Base-by-base conservation (phyloP, 768 basidiomycete species). In the Tylopilus intermedius region DNA sequence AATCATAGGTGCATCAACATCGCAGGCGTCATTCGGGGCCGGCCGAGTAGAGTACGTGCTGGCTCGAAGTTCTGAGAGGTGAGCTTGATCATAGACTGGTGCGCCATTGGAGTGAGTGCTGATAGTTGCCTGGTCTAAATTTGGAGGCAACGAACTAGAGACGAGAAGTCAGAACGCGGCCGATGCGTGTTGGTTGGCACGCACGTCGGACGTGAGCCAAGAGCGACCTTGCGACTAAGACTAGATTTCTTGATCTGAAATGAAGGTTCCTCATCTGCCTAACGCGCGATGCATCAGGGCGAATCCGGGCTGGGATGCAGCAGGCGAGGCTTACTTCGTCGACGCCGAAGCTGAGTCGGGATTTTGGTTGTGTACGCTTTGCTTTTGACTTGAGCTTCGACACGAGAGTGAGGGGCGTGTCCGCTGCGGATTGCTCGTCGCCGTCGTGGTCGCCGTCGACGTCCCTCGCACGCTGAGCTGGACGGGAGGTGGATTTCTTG, bases 201-300 rank as follows among this genome's bases (percentile, higher is more conserved):
- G 49, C 50, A 83, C 80, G 79, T 72, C 47, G 82, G 74, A 66
- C 78, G 78, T 44, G 73, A 77, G 13, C 80, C 79, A 39, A 86
- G 67, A 2, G 79, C 63, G 56, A 88, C 63, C 58, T 86, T 88
- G 55, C 74, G 73, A 61, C 89, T 91, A 41, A 92, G 72, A 49
- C 67, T 84, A 2, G 88, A 90, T 70, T 90, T 93, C 67, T 90
- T 92, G 15, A 92, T 72, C 72, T 87, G 76, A 65, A 93, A 91
- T 0, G 77, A 73, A 53, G 89, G 84, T 8, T 76, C 81, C 37
- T 76, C 78, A 10, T 74, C 77, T 60, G 79, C 78, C 83, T 88
- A 42, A 48, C 26, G 40, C 40, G 8, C 43, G 37, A 68, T 76
- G 59, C 72, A 71, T 55, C 66, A 61, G 26, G 38, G 7, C 14